Evolutionary conservation across 352 stramenopile species (phyloP).

Genomic region (Elongisporangium undulatum): DNA sequence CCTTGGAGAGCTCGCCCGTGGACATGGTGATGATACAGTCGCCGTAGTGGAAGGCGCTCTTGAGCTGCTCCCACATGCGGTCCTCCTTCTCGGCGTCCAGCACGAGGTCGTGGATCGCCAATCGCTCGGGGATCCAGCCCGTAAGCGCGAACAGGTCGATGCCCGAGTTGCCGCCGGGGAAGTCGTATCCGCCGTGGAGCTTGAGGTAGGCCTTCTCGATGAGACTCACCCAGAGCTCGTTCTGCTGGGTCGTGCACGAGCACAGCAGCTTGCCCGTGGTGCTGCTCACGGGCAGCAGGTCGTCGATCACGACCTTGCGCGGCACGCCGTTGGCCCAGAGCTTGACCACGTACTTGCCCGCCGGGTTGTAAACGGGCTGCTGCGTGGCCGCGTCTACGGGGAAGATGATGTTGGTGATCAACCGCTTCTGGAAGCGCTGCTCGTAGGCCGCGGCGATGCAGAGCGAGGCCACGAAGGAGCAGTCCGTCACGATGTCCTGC

Average conservation of each 20-base stretch:
- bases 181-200: conserved; percentile 96
- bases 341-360: conserved; percentile 96
- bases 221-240: conserved; percentile 92
- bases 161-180: conserved; percentile 95
- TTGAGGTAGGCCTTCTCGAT: conserved; percentile 99
- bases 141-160: conserved; percentile 98
- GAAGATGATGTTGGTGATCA: conserved; percentile 96
- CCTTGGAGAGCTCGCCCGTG: conserved; percentile 77
- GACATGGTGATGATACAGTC: conserved; percentile 98
- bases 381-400: conserved; percentile 79
- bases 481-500: conserved; percentile 91
- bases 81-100: conserved; percentile 23
- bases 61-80: conserved; percentile 87
- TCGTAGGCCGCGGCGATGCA: conserved; percentile 92
- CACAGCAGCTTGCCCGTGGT: conserved; percentile 69
- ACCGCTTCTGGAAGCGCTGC: conserved; percentile 81
- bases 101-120: conserved; percentile 56
- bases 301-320: conserved; percentile 94
- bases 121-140: conserved; percentile 96
- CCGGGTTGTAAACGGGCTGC: conserved; percentile 83
- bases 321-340: conserved; percentile 95
- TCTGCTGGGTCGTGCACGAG: conserved; percentile 73
- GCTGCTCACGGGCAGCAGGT: conserved; percentile 89
- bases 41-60: conserved; percentile 91
- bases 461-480: conserved; percentile 91